Evolutionary conservation across 805 yeast genomes (phyloP).

Genomic region (Priceomyces castillae): DNA sequence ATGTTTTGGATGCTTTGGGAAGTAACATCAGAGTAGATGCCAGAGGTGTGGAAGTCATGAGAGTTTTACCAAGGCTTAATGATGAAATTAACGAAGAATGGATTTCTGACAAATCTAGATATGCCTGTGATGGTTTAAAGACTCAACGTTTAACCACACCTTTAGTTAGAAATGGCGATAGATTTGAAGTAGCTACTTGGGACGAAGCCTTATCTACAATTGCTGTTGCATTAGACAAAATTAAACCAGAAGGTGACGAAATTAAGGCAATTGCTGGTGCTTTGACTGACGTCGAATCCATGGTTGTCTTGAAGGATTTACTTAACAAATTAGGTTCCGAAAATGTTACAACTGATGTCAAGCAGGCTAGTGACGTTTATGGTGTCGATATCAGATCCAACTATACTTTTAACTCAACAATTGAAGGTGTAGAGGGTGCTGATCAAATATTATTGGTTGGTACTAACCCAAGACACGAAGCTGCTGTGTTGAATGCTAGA

Average conservation of each 20-base stretch:
- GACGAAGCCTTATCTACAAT: constrained; percentile 76
- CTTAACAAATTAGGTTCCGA: constrained; percentile 77
- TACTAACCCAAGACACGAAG: constrained; percentile 87
- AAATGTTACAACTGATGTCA: constrained; percentile 70
- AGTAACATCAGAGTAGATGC: constrained; percentile 82
- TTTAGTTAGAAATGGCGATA: constrained; percentile 64
- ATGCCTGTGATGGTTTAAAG: constrained; percentile 81
- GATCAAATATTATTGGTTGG: constrained; percentile 80
- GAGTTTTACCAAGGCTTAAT: constrained; percentile 80
- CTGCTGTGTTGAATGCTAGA: constrained; percentile 82
- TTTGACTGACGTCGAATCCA: constrained; percentile 74
- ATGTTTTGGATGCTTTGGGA: constrained; percentile 80
- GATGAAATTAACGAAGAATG: constrained; percentile 89
- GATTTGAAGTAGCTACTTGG: constrained; percentile 78
- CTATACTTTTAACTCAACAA: constrained; percentile 75
- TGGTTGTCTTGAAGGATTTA: constrained; percentile 79
- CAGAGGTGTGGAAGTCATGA: constrained; percentile 83
- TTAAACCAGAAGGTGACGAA: constrained; percentile 64
- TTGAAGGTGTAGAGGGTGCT: constrained; percentile 77
- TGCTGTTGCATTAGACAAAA: constrained; percentile 55
- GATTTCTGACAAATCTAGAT: constrained; percentile 85
- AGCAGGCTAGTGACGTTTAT: constrained; percentile 53
- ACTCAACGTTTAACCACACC: constrained; percentile 85
- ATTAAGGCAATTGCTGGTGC: constrained; percentile 82
- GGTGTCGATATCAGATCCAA: constrained; percentile 77